These are phyloP conservation scores for Urostyla sp. DNA, from an alignment of 73 alveolate genomes.

Conservation along the genomic window DNA sequence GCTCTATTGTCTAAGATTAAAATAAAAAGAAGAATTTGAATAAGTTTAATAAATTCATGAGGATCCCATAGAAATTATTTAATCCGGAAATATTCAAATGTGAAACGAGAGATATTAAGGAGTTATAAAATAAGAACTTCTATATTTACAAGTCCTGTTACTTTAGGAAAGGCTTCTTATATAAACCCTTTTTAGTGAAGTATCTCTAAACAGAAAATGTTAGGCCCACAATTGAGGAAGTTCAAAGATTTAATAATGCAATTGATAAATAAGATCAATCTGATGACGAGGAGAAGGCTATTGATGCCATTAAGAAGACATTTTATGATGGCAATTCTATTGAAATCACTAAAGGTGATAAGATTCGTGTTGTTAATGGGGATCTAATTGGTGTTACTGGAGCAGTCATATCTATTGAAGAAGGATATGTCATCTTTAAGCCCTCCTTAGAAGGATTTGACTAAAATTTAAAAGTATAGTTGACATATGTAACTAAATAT, in stretches of 20 bases:
- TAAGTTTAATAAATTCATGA: neutral
- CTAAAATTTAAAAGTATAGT: slow-evolving; percentile 52
- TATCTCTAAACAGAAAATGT: slow-evolving; percentile 74
- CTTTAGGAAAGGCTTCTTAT: slow-evolving; percentile 81
- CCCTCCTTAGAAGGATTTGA: slow-evolving; percentile 65
- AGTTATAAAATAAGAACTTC: slow-evolving; percentile 32
- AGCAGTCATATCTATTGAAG: slow-evolving; percentile 74
- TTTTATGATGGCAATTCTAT: slow-evolving; percentile 53
- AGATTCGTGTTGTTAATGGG: slow-evolving; percentile 78
- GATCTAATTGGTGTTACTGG: slow-evolving; percentile 85
- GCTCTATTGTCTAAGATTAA: slow-evolving; percentile 6
- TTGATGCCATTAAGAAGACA: slow-evolving; percentile 45
- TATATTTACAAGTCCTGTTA: slow-evolving; percentile 67
- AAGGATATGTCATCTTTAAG: slow-evolving; percentile 66
- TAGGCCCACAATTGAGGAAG: slow-evolving; percentile 81
- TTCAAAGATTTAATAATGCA: slow-evolving; percentile 59
- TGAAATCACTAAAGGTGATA: slow-evolving; percentile 84
- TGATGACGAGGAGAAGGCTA: slow-evolving; percentile 57
- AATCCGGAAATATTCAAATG: slow-evolving; percentile 50
- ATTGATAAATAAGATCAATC: slow-evolving; percentile 47
- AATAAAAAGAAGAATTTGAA: slow-evolving; percentile 23
- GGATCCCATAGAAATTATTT: slow-evolving; percentile 70
- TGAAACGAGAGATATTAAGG: slow-evolving; percentile 7
- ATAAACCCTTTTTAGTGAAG: slow-evolving; percentile 65
- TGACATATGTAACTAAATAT: slow-evolving; percentile 72